Conservation (phyloP, 2,329 filamentous ascomycete species). For the Herpomyces periplanetae region DNA sequence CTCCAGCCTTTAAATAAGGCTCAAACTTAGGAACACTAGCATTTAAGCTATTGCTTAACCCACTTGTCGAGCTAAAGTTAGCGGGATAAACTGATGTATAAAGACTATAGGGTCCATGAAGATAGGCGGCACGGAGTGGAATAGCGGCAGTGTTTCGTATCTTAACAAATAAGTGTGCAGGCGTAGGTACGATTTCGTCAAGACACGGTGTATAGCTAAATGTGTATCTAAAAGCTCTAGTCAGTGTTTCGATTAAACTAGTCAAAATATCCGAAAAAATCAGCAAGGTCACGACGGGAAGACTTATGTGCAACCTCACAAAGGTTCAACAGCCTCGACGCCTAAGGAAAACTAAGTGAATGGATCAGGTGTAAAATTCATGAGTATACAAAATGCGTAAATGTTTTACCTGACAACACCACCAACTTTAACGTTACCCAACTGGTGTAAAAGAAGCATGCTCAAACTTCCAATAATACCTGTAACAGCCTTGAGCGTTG, state of each 20-base stretch:
- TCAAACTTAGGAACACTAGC: slow-evolving; percentile 67
- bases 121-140: slow-evolving; percentile 63
- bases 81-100: slow-evolving; percentile 54
- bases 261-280: slow-evolving; percentile 3
- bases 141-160: slow-evolving; percentile 74
- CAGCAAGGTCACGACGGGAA: slow-evolving; percentile 1
- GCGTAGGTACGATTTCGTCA: slow-evolving; percentile 62
- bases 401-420: slow-evolving; percentile 61
- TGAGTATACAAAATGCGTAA: no score
- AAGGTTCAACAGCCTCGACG: not conserved
- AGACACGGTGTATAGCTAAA: slow-evolving; percentile 61
- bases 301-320: not conserved
- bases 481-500: no score
- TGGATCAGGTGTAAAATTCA: no score
- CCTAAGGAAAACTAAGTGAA: slow-evolving; percentile 2
- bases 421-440: slow-evolving; percentile 65
- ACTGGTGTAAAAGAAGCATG: slow-evolving; percentile 72
- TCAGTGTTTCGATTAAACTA: not conserved
- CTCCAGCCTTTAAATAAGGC: slow-evolving; percentile 77
- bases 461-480: no score
- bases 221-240: slow-evolving; percentile 27
- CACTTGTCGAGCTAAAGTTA: slow-evolving; percentile 41
- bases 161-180: slow-evolving; percentile 37
- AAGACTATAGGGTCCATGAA: slow-evolving; percentile 76
- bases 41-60: slow-evolving; percentile 23